Evolutionary conservation across 768 basidiomycete genomes (phyloP).

Genomic region (Pleurotus platypus): DNA sequence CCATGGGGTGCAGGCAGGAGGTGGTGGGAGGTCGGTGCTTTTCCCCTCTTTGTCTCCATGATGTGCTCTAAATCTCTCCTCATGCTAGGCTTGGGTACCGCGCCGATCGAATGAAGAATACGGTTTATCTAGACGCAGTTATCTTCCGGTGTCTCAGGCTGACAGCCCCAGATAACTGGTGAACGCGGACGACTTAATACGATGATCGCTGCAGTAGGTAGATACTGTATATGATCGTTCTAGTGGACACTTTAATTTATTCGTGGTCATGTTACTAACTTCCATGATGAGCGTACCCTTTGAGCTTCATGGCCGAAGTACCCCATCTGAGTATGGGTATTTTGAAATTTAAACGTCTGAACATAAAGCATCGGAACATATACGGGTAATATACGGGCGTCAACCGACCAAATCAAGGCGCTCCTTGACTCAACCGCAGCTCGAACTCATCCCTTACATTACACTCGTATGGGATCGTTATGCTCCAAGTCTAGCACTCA

Average conservation of each 20-base stretch:
- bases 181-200: background rate
- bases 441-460: background rate
- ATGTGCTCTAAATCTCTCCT: background rate
- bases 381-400: background rate
- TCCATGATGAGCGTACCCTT: no score
- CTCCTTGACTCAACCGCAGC: background rate
- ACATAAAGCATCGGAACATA: conserved; percentile 18
- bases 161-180: conserved; percentile 4
- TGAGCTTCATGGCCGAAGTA: no score
- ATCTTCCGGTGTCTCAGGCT: conserved; percentile 9
- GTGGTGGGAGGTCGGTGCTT: conserved; percentile 81
- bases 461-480: conserved; percentile 46
- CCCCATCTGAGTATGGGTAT: conserved; percentile 21
- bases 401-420: background rate
- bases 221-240: no score
- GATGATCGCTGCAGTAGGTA: background rate
- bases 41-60: conserved; percentile 7
- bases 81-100: conserved; percentile 51
- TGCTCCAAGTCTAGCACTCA: conserved; percentile 48
- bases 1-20: conserved; percentile 61
- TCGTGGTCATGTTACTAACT: no score
- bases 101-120: conserved; percentile 46
- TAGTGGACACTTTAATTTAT: no score
- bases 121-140: conserved; percentile 7
- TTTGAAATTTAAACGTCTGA: conserved; percentile 42